Evolutionary conservation across 208 protist species (phyloP).

Genomic region (Leishmania tropica): DNA sequence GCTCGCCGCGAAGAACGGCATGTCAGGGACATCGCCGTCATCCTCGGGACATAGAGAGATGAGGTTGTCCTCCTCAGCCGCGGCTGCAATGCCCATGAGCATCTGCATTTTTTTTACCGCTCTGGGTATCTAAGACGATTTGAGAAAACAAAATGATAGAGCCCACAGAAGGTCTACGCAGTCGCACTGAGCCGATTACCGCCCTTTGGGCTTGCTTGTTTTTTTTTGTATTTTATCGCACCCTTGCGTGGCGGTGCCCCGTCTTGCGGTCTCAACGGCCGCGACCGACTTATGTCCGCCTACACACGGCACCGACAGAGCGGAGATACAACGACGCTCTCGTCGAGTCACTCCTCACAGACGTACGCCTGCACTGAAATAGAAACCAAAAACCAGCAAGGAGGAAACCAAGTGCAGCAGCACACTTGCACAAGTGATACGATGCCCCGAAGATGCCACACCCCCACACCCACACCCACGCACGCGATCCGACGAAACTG

Average conservation of each 20-base stretch:
- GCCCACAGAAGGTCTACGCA: neutral
- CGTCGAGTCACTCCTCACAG: neutral
- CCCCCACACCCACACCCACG: neutral
- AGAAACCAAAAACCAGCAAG: neutral
- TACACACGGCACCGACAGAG: neutral
- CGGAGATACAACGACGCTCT: neutral
- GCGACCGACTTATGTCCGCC: too few species aligned
- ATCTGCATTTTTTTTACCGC: neutral
- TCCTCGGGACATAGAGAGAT: slow-evolving; percentile 39
- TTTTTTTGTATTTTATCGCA: neutral
- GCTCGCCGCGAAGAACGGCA: slow-evolving; percentile 81
- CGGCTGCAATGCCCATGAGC: slow-evolving; percentile 17
- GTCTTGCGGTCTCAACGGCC: neutral
- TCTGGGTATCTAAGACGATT: neutral
- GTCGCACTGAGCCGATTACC: neutral
- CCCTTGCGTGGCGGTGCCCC: neutral
- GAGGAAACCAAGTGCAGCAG: neutral
- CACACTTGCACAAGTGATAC: neutral
- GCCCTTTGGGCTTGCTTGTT: neutral
- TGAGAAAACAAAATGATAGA: neutral
- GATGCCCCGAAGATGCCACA: neutral
- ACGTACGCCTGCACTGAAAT: neutral
- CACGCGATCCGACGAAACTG: neutral
- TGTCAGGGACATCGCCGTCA: slow-evolving; percentile 45
- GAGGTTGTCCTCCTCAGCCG: slow-evolving; percentile 23